phyloP scores from a whole-genome alignment of 805 yeast genomes.

The Hyphopichia homilentoma region DNA sequence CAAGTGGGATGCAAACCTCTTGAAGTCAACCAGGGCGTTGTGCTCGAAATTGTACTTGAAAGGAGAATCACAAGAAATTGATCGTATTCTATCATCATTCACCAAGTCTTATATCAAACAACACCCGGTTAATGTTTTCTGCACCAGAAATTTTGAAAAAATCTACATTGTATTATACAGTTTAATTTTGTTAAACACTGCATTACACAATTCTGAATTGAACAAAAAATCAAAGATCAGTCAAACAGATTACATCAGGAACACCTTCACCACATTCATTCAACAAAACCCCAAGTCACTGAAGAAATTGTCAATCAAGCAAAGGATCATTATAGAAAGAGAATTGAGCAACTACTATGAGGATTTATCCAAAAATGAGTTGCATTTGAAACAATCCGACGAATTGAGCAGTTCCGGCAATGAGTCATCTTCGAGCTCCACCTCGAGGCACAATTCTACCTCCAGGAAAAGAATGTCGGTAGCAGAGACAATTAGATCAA shows the following conservation, averaged over 20 bases:
- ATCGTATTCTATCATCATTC: slow-evolving; percentile 65
- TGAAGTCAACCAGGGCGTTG: slow-evolving; percentile 53
- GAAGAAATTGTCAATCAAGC: slow-evolving; percentile 30
- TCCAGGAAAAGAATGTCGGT: slow-evolving; percentile 16
- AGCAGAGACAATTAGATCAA: slow-evolving; percentile 16
- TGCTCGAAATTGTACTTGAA: slow-evolving; percentile 67
- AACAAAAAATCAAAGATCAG: slow-evolving; percentile 35
- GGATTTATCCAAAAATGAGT: slow-evolving; percentile 34
- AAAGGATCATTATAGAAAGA: slow-evolving; percentile 40
- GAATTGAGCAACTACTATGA: slow-evolving; percentile 45
- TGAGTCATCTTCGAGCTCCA: slow-evolving; percentile 1
- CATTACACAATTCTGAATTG: slow-evolving; percentile 56
- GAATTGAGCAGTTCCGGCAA: slow-evolving; percentile 4
- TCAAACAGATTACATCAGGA: slow-evolving; percentile 38
- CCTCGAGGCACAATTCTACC: too few relatives aligned
- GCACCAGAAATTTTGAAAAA: slow-evolving; percentile 48
- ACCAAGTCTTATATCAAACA: slow-evolving; percentile 57
- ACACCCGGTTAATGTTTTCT: slow-evolving; percentile 47
- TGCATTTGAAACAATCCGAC: slow-evolving; percentile 32
- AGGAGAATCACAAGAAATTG: slow-evolving; percentile 82
- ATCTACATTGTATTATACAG: slow-evolving; percentile 71
- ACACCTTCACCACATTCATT: slow-evolving; percentile 39
- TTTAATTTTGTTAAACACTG: slow-evolving; percentile 70
- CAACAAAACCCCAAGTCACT: slow-evolving; percentile 29
- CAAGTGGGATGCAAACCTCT: slow-evolving; percentile 47